A percentile compares a stretch with the other conserved stretches of the same genome.
These are phyloP conservation scores for Phytophthora cactorum DNA, from an alignment of 352 stramenopile species.

Conservation along the genomic window DNA sequence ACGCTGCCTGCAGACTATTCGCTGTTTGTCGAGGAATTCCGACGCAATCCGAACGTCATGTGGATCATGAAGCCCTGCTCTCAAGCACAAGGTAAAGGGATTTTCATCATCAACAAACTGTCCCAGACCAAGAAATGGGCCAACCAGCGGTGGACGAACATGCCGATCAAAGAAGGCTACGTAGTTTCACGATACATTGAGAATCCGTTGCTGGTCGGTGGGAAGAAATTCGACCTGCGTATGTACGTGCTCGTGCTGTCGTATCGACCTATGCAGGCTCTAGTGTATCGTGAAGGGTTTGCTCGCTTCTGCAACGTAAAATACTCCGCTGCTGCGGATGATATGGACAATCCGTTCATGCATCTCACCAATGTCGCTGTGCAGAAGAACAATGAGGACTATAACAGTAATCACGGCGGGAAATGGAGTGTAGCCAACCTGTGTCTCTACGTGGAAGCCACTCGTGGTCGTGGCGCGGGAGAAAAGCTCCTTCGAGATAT, in stretches of 20 bases:
- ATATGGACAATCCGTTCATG: slow-evolving; percentile 93
- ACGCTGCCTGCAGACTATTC: slow-evolving; percentile 93
- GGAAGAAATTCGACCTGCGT: slow-evolving; percentile 94
- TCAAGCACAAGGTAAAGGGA: slow-evolving; percentile 91
- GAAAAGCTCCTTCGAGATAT: slow-evolving; percentile 74
- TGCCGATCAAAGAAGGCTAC: slow-evolving; percentile 86
- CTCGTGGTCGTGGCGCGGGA: slow-evolving; percentile 52
- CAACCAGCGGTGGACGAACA: slow-evolving; percentile 70
- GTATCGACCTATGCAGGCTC: slow-evolving; percentile 82
- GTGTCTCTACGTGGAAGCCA: slow-evolving; percentile 85
- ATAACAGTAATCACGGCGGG: slow-evolving; percentile 90
- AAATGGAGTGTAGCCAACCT: slow-evolving; percentile 93
- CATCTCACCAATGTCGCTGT: slow-evolving; percentile 92
- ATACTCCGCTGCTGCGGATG: slow-evolving; percentile 79
- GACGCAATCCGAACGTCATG: slow-evolving; percentile 84
- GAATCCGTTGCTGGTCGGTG: slow-evolving; percentile 89
- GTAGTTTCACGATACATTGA: slow-evolving; percentile 92
- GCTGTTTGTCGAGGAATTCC: slow-evolving; percentile 93
- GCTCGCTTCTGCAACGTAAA: slow-evolving; percentile 94
- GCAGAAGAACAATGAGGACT: slow-evolving; percentile 92
- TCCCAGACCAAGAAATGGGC: slow-evolving; percentile 93
- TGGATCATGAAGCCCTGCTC: slow-evolving; percentile 96
- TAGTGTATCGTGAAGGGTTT: slow-evolving; percentile 90
- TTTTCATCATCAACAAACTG: slow-evolving; percentile 95
- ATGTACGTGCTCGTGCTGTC: slow-evolving; percentile 94